Base-by-base conservation (phyloP, 2,329 filamentous ascomycete species). In the Hymenoscyphus linearis region DNA sequence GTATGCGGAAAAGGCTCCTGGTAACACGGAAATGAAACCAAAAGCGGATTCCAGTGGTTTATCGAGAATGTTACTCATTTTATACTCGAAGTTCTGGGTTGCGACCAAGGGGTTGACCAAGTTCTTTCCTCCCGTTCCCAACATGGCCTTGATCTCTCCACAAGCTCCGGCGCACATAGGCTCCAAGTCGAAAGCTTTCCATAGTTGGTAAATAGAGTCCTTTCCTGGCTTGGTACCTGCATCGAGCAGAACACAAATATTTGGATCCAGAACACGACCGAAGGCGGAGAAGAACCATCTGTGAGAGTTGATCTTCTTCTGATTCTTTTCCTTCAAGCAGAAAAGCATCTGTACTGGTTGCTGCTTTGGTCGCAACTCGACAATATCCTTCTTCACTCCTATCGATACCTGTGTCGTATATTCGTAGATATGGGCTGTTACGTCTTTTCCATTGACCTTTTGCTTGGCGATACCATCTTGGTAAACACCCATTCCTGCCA, bases 261-360 rank as follows among this genome's bases (percentile, higher is more conserved):
- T 98, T 44, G 95, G 95, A 65, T 98, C 89, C 52, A 99, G 78
- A 2, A 98, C 90, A 25, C 87, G 85, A 35, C 95, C 95, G 74
- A 99, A 99, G 0, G 93, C 95, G 69, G 96, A 89, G 82, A 99
- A 99, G 79, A 99, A 98, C 95, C 95, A 99, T 74, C 95, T 83
- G 75, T 99, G 95, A 0, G 95, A 98, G 74, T 99, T 99, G 84
- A 99, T 99, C 82, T 99, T 99, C 81, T 99, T 99, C 79, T 97
- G 93, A 74, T 99, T 99, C 84, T 97, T 98, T 74, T 99, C 95
- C 80, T 99, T 99, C 64, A 99, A 77, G 75, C 95, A 99, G 80
- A 99, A 99, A 4, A 99, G 85, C 79, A 99, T 89, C 78, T 99
- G 95, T 2, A 99, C 90, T 0, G 95, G 93, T 64, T 95, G 92